Conservation (phyloP, 768 basidiomycete genomes). For the Tubosaeta sp. region DNA sequence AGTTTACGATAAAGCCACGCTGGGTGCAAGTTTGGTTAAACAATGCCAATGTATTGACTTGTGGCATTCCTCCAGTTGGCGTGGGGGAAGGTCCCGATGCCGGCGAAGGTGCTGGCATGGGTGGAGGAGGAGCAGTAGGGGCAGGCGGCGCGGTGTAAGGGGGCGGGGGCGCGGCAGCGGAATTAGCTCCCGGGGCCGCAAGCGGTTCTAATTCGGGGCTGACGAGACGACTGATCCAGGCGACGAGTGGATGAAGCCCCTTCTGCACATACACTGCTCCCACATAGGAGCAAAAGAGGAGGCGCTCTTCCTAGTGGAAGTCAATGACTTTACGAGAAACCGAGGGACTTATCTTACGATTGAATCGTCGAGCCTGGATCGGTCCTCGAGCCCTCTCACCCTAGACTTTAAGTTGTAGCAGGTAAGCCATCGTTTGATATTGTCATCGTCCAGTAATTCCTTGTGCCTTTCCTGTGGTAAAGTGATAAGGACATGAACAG, state of each 20-base stretch:
- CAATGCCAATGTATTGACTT: constrained; percentile 40
- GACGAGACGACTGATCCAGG: constrained; percentile 58
- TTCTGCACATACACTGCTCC: constrained; percentile 63
- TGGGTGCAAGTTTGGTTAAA: constrained; percentile 54
- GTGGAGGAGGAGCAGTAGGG: constrained; percentile 17
- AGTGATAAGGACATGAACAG: not conserved
- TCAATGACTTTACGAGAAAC: constrained; percentile 2
- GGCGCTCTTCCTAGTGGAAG: constrained; percentile 46
- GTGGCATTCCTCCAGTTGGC: constrained; percentile 19
- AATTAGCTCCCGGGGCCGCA: constrained; percentile 15
- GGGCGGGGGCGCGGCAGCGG: constrained; percentile 17
- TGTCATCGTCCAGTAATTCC: constrained; percentile 35
- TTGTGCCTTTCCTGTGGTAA: constrained; percentile 19
- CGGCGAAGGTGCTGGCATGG: constrained; percentile 10
- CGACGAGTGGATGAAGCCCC: constrained; percentile 45
- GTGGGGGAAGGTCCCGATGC: constrained; percentile 20
- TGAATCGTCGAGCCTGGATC: constrained; percentile 34
- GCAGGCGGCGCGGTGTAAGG: constrained; percentile 21
- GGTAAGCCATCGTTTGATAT: constrained; percentile 46
- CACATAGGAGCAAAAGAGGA: constrained; percentile 57
- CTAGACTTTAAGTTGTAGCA: constrained; percentile 50
- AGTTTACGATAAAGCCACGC: constrained; percentile 40
- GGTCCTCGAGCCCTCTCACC: constrained; percentile 43
- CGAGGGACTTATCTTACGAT: constrained; percentile 22
- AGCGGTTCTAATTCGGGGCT: constrained; percentile 39